Evolutionary conservation across 176 grass and related monocot genomes (phyloP).

Genomic region (maize (Zea mays)): Zm-B73-REFERENCE-NAM-5.0 NC_050101.1:176146501-176147000

Average conservation of each 20-base stretch:
- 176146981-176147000: no score
- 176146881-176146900: conserved; percentile 19
- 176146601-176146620: background rate
- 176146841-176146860: background rate
- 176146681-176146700: no score
- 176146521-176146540: background rate
- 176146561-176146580: conserved; percentile 30
- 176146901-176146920: background rate
- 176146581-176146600: conserved; percentile 19
- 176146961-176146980: no score
- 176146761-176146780: conserved; percentile 16
- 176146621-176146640: no score
- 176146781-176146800: background rate
- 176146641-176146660: no score
- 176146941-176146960: background rate
- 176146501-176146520: background rate
- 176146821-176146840: background rate
- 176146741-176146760: conserved; percentile 5
- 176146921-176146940: background rate
- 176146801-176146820: no score
- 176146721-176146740: conserved; percentile 11
- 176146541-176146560: conserved; percentile 28
- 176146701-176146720: background rate
- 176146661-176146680: no score
- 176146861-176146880: no score